phyloP scores from a whole-genome alignment of 2,329 filamentous ascomycete species.

The Ophiostoma piceae region DNA sequence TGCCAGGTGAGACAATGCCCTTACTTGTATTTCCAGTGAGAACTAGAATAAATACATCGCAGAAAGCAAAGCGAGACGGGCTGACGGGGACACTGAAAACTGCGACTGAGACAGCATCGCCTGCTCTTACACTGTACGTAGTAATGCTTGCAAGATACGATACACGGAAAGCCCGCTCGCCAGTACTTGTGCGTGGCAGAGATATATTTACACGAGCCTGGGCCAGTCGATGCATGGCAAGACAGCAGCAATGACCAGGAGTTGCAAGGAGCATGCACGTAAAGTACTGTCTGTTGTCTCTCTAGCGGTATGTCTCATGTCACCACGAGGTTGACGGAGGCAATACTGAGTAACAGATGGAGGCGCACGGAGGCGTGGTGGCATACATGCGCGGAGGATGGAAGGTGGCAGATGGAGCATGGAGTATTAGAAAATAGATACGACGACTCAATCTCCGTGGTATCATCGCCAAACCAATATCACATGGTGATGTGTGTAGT shows the following conservation, averaged over 20 bases:
- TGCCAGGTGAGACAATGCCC: neutral
- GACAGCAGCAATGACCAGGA: conserved; percentile 4
- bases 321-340: neutral
- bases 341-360: neutral
- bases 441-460: neutral
- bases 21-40: neutral
- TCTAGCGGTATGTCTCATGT: neutral
- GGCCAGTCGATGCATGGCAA: conserved; percentile 15
- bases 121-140: neutral
- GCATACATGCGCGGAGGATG: too few relatives aligned
- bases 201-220: neutral
- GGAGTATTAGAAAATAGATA: neutral
- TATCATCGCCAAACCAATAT: neutral
- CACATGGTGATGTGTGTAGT: neutral
- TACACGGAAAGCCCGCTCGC: neutral
- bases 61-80: neutral
- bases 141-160: neutral
- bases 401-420: too few relatives aligned
- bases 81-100: neutral
- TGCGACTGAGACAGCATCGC: conserved; percentile 1
- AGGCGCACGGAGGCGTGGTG: neutral
- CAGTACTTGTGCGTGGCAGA: neutral
- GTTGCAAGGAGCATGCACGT: neutral
- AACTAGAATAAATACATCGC: conserved; percentile 1
- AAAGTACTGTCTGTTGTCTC: conserved; percentile 5